Base-by-base conservation (phyloP, 495 filamentous ascomycete genomes). In the Friedmanniomyces endolithicus region DNA sequence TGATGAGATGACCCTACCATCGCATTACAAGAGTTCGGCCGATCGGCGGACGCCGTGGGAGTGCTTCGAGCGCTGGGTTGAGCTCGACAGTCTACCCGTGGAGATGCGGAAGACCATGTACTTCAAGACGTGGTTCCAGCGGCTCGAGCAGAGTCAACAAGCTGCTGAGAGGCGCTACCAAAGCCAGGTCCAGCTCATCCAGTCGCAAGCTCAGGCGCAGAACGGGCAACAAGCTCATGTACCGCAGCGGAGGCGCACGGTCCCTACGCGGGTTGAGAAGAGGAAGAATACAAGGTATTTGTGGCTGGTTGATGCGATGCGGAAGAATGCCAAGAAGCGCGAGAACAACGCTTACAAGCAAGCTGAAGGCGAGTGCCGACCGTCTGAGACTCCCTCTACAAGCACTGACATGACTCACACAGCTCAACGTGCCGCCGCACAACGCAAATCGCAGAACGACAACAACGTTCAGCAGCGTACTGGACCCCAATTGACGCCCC, bases 41-140 rank as follows among this genome's bases (percentile, higher is more conserved):
- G 94, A 96, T 64, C 80, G 92, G 52, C 78, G 92, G 48, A 97
- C 94, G 2, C 90, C 92, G 6, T 98, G 92, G 92, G 92, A 98
- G 70, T 98, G 92, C 64, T 98, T 97, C 63, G 92, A 98, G 66
- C 81, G 94, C 35, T 97, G 90, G 88, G 81, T 95, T 16, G 80
- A 83, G 52, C 71, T 97, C 11, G 92, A 96, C 70, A 88, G 88
- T 6, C 70, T 95, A 34, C 89, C 89, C 17, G 79, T 79, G 37
- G 92, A 98, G 52, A 92, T 96, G 85, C 80, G 80, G 23, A 94
- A 95, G 70, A 94, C 85, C 3, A 85, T 84, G 35, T 97, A 95
- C 65, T 97, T 95, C 75, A 72, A 86, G 64, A 78, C 85, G 11
- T 95, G 90, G 63, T 84, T 87, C 60, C 75, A 75, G 54, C 75